Base-by-base conservation (phyloP, 2,329 filamentous ascomycete species). In the Ampelomyces quisqualis region DNA sequence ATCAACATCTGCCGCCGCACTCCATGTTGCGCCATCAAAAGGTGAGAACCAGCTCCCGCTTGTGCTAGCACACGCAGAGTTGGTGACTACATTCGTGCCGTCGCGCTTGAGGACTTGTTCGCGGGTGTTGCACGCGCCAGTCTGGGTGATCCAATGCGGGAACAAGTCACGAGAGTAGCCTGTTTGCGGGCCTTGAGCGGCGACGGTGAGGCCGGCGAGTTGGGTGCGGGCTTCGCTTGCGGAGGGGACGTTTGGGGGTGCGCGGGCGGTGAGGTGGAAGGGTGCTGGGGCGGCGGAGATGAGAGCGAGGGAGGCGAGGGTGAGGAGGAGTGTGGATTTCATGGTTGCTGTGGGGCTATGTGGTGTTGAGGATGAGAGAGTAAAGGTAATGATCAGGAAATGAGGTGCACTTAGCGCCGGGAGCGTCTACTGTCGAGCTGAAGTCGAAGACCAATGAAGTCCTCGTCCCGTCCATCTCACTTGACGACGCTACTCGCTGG, bases 41-140 rank as follows among this genome's bases (percentile, higher is more conserved):
- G 85, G 84, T 23, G 79, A 84, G 27, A 65, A 68, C 88, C 88
- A 93, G 0, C 72, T 74, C 4, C 88, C 88, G 3, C 78, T 80
- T 0, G 76, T 82, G 0, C 85, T 68, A 1, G 76, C 69, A 67
- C 88, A 94, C 22, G 77, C 73, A 9, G 68, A 72, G 64, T 77
- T 74, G 23, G 77, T 74, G 4, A 76, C 70, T 8, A 91, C 83
- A 51, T 73, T 71, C 9, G 73, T 78, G 33, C 86, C 88, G 62
- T 93, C 87, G 26, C 88, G 84, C 68, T 82, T 77, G 18, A 91
- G 76, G 23, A 91, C 86, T 2, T 74, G 79, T 60, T 90, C 86
- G 38, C 80, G 75, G 14, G 86, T 86, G 70, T 89, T 83, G 77
- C 88, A 93, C 4, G 70, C 18, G 45, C 59, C 65, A 30, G 58